Evolutionary conservation across 441 rosid species (phyloP).

Genomic region (Hura crepitans): DNA sequence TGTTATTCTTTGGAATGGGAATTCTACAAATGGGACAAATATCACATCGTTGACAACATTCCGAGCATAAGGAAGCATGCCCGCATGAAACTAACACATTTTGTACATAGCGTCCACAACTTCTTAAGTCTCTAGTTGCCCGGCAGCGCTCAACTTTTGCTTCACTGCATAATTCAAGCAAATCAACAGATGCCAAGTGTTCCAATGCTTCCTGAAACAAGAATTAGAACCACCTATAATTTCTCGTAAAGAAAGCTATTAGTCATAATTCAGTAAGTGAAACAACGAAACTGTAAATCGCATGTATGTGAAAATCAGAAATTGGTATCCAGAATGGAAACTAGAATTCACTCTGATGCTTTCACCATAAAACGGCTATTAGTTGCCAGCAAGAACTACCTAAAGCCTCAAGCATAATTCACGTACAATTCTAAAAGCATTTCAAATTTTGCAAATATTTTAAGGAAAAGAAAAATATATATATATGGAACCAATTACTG

Average conservation of each 20-base stretch:
- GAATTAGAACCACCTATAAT: constrained; percentile 20
- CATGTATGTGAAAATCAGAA: background rate
- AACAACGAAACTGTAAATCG: background rate
- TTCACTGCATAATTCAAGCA: constrained; percentile 67
- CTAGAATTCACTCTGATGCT: background rate
- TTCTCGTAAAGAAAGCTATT: background rate
- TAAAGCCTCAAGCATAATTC: background rate
- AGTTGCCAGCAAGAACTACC: background rate
- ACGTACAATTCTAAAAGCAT: background rate
- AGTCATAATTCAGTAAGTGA: constrained; percentile 8
- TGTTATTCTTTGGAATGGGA: constrained; percentile 40
- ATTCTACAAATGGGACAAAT: constrained; percentile 81
- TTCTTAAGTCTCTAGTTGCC: constrained; percentile 82
- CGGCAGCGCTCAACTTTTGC: constrained; percentile 85
- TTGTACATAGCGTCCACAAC: constrained; percentile 72
- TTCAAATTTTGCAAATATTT: background rate
- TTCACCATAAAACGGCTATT: background rate
- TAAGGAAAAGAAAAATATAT: no score
- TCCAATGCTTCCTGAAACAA: constrained; percentile 75
- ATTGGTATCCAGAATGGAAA: background rate
- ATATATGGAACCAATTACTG: background rate
- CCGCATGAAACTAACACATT: constrained; percentile 66
- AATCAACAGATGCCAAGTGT: constrained; percentile 69
- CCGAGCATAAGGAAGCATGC: constrained; percentile 84
- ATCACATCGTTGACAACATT: constrained; percentile 78